A percentile compares a stretch with the other conserved stretches of the same genome.
Evolutionary conservation across 257 asterid genomes (phyloP).

Genomic region (Striga asiatica): DNA sequence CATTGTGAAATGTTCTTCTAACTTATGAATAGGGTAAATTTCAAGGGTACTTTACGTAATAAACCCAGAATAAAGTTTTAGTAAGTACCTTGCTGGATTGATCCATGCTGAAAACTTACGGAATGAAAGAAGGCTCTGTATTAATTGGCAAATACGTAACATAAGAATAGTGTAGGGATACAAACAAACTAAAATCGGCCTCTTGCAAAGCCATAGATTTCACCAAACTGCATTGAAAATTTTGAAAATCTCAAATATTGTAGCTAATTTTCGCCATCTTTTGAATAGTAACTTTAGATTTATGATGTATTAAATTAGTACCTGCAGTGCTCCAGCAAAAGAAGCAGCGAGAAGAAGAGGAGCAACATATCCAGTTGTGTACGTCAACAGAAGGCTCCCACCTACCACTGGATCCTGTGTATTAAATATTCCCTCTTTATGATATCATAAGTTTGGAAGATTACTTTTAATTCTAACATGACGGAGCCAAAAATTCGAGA

Average conservation of each 20-base stretch:
- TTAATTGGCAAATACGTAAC: background rate
- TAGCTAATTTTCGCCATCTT: no score
- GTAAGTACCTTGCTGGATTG: slow-evolving; percentile 65
- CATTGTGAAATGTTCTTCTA: background rate
- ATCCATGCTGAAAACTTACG: slow-evolving; percentile 98
- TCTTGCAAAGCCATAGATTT: no score
- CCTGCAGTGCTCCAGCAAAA: slow-evolving; percentile 97
- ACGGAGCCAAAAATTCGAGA: background rate
- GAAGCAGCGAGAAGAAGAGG: slow-evolving; percentile 97
- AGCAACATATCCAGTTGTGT: slow-evolving; percentile 91
- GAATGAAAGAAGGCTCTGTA: slow-evolving; percentile 88
- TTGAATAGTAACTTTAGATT: background rate
- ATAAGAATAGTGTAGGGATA: background rate
- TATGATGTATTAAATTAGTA: slow-evolving; percentile 18
- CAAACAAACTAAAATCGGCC: no score
- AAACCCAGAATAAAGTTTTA: no score
- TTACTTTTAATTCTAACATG: background rate
- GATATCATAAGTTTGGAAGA: background rate
- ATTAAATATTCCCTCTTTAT: background rate
- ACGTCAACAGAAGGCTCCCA: slow-evolving; percentile 77
- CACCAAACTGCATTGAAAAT: no score
- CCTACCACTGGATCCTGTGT: slow-evolving; percentile 76
- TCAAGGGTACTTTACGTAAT: background rate
- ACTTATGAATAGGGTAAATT: background rate
- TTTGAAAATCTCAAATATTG: no score